Conservation (phyloP, 1,284 basidiomycete genomes). For the Apiotrichum sp. region DNA sequence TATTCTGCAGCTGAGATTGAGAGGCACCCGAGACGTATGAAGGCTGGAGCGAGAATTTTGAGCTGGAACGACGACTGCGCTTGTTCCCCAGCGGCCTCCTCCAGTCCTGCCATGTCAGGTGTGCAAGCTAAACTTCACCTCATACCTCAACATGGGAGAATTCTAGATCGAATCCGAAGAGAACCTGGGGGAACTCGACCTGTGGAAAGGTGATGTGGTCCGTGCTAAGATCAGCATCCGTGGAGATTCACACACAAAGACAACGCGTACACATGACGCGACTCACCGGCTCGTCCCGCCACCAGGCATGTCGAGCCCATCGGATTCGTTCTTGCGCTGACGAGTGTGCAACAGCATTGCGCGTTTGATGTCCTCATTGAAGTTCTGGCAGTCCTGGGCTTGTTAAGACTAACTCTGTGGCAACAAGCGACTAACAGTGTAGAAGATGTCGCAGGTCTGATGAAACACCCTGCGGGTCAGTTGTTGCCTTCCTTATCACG, state of each 20-base stretch:
- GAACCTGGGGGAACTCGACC: conserved; percentile 10
- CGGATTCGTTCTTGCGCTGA: not conserved
- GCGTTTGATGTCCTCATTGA: conserved; percentile 27
- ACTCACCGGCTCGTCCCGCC: conserved; percentile 31
- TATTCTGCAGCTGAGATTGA: too few species aligned
- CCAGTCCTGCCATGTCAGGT: conserved; percentile 32
- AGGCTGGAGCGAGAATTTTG: conserved; percentile 25
- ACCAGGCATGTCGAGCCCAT: conserved; percentile 28
- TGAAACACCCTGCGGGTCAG: conserved; percentile 24
- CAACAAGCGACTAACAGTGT: conserved; percentile 23
- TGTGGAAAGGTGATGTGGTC: conserved; percentile 37
- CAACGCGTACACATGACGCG: not conserved
- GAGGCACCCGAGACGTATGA: conserved; percentile 9
- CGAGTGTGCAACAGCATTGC: conserved; percentile 17
- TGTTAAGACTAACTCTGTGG: not conserved
- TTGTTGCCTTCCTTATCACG: too few species aligned
- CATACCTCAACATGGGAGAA: conserved; percentile 14
- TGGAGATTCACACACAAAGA: too few species aligned
- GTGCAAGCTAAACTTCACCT: too few species aligned
- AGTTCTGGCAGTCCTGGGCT: conserved; percentile 29
- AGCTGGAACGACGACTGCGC: conserved; percentile 23
- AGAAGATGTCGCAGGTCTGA: conserved; percentile 36
- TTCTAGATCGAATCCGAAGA: conserved; percentile 19
- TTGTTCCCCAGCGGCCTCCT: conserved; percentile 20
- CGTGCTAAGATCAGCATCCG: conserved; percentile 14